Base-by-base conservation (phyloP, 495 filamentous ascomycete species). In the Tetracladium marchalianum region DNA sequence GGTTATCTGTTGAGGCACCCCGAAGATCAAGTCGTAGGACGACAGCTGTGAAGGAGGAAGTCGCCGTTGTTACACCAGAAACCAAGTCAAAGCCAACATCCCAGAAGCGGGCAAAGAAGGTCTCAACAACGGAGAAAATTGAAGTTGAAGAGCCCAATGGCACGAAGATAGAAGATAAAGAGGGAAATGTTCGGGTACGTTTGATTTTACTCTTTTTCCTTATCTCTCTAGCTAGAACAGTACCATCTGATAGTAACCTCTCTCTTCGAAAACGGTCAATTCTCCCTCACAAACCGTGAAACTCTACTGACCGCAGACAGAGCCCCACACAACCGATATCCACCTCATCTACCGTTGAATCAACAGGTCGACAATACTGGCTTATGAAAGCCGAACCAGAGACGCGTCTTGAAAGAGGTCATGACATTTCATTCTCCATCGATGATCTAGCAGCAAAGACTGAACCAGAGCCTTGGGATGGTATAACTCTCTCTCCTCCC, bases 371-470 rank as follows among this genome's bases (percentile, higher is more conserved):
- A 49, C 69, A 66, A 43, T 95, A 87, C 64, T 96, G 90, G 90
- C 77, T 97, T 50, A 78, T 97, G 78, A 97, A 97, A 68, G 88
- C 90, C 7, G 90, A 97, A 64, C 90, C 92, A 2, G 82, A 89
- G 56, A 79, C 87, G 19, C 81, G 92, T 15, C 60, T 89, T 17
- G 87, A 92, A 59, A 94, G 87, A 41, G 87, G 87, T 12, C 69
- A 81, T 42, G 84, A 95, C 57, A 85, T 95, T 33, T 84, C 78
- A 51, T 98, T 97, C 66, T 94, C 88, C 5, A 97, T 98, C 53
- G 90, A 96, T 58, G 90, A 98, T 59, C 66, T 98, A 18, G 70
- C 72, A 12, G 73, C 75, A 6, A 77, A 74, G 47, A 78, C 66
- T 18, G 69, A 72, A 49, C 89, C 90, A 0, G 90, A 93, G 53